These are phyloP conservation scores for Calocybe indica DNA, from an alignment of 768 basidiomycete species.

Conservation along the genomic window DNA sequence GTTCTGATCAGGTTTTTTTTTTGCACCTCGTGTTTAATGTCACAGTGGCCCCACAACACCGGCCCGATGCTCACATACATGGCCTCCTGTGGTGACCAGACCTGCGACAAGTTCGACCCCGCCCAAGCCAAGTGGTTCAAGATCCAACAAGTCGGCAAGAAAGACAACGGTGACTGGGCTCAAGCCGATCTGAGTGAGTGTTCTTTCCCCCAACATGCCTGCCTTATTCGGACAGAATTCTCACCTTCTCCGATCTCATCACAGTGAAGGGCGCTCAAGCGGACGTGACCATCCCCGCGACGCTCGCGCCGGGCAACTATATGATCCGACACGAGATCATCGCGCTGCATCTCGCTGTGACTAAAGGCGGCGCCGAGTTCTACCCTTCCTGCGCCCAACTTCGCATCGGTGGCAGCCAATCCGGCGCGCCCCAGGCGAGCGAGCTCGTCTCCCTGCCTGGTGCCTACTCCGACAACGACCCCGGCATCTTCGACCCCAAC, in stretches of 20 bases:
- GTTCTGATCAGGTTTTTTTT: background rate
- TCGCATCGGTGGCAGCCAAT: constrained; percentile 46
- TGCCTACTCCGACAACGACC: constrained; percentile 63
- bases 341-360: constrained; percentile 61
- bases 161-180: constrained; percentile 38
- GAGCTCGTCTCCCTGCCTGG: constrained; percentile 68
- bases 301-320: constrained; percentile 64
- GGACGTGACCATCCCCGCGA: constrained; percentile 38
- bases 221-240: background rate
- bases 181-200: constrained; percentile 50
- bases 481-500: constrained; percentile 60
- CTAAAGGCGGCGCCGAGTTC: constrained; percentile 66
- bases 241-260: background rate
- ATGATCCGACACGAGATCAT: constrained; percentile 78
- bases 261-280: constrained; percentile 36
- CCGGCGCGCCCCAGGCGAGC: constrained; percentile 35
- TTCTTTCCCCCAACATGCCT: background rate
- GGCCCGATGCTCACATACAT: constrained; percentile 76
- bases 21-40: background rate
- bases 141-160: constrained; percentile 47
- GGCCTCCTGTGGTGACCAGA: constrained; percentile 49
- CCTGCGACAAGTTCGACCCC: constrained; percentile 57
- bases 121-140: constrained; percentile 70
- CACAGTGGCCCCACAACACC: constrained; percentile 45
- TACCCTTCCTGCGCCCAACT: constrained; percentile 69